phyloP scores from a whole-genome alignment of 352 stramenopile genomes.

The Globisporangium ultimum region DNA sequence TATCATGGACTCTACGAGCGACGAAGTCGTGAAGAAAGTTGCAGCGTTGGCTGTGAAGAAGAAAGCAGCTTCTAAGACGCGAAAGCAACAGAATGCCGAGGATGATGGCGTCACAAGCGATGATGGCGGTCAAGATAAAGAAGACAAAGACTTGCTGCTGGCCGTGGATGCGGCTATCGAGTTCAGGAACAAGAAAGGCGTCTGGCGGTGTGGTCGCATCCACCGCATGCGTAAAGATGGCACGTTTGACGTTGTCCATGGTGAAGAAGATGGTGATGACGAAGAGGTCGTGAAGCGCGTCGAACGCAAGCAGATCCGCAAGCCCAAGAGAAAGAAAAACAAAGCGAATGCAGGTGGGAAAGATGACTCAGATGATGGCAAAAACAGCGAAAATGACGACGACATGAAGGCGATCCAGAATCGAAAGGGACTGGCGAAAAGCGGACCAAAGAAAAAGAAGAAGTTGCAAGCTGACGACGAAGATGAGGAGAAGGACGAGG shows the following conservation, averaged over 20 bases:
- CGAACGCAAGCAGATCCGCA: conserved; percentile 21
- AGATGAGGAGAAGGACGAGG: conserved; percentile 7
- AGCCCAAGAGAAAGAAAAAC: conserved; percentile 11
- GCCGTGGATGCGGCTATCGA: conserved; percentile 30
- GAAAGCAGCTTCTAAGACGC: conserved; percentile 1
- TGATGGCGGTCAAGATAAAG: conserved; percentile 13
- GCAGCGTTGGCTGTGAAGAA: conserved; percentile 15
- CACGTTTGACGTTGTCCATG: conserved; percentile 43
- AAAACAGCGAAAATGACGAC: conserved; percentile 10
- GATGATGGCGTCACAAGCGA: conserved; percentile 9
- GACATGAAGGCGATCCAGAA: conserved; percentile 23
- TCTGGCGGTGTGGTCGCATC: conserved; percentile 33
- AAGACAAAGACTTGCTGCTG: conserved; percentile 15
- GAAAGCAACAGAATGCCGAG: conserved; percentile 13
- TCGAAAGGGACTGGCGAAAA: conserved; percentile 16
- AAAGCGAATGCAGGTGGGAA: conserved; percentile 5
- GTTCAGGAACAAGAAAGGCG: conserved; percentile 30
- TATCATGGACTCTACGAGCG: conserved; percentile 26
- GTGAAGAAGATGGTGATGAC: conserved; percentile 36
- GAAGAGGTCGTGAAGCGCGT: conserved; percentile 30
- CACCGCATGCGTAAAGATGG: conserved; percentile 35
- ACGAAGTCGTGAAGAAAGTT: conserved; percentile 31
- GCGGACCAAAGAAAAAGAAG: conserved; percentile 6
- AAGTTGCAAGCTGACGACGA: conserved; percentile 13
- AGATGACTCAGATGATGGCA: background rate